Conservation (phyloP, 768 basidiomycete species). For the Russula sp. region DNA sequence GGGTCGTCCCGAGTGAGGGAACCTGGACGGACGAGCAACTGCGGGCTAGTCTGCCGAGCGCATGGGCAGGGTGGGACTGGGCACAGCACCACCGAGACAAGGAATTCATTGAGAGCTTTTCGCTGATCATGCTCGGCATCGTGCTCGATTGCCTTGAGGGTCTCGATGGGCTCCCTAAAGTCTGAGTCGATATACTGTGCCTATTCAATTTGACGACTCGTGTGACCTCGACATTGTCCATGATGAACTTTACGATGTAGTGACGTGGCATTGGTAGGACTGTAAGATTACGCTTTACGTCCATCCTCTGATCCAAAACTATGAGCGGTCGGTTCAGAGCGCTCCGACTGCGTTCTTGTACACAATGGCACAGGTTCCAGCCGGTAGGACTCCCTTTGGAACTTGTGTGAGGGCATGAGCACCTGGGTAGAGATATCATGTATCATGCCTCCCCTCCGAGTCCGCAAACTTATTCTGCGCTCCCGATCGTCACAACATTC, state of each 20-base stretch:
- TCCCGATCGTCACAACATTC: too few species aligned
- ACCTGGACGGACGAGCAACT: neutral
- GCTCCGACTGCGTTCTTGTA: too few species aligned
- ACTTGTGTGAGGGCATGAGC: too few species aligned
- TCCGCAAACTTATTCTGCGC: too few species aligned
- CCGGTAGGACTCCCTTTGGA: too few species aligned
- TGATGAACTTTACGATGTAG: neutral
- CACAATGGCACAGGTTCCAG: too few species aligned
- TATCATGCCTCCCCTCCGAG: too few species aligned
- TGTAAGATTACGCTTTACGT: neutral
- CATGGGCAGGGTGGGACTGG: neutral
- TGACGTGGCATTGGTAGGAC: neutral
- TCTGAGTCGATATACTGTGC: neutral
- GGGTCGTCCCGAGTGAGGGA: neutral
- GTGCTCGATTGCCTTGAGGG: neutral
- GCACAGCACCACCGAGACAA: conserved; percentile 31
- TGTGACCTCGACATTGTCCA: neutral
- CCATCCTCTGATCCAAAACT: too few species aligned
- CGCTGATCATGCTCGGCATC: neutral
- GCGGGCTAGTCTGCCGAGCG: neutral
- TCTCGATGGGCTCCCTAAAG: neutral
- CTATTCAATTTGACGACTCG: neutral
- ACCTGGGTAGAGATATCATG: too few species aligned
- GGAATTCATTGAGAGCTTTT: conserved; percentile 8
- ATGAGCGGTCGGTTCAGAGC: too few species aligned